Evolutionary conservation across 768 basidiomycete genomes (phyloP).

Genomic region (Ephemerocybe angulata): DNA sequence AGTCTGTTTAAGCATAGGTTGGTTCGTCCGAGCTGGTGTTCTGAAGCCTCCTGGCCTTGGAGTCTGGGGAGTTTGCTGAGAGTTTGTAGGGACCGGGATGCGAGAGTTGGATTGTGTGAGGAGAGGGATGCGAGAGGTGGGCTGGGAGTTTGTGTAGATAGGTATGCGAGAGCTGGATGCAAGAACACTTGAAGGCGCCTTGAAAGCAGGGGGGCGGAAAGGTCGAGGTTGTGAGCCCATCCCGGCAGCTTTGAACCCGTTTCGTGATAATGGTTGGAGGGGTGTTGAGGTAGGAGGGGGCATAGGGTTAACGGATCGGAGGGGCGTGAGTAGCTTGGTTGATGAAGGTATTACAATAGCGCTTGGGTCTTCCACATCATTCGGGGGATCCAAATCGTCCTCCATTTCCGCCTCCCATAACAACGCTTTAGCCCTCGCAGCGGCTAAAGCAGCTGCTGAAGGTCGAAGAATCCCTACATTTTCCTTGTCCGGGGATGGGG

Average conservation of each 20-base stretch:
- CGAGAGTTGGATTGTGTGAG: no score
- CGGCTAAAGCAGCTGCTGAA: slow-evolving; percentile 50
- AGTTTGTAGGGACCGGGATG: neutral
- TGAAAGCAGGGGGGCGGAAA: slow-evolving; percentile 7
- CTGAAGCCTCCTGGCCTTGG: neutral
- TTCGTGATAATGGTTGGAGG: neutral
- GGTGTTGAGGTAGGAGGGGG: slow-evolving; percentile 1
- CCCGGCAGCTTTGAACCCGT: neutral
- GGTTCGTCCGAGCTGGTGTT: neutral
- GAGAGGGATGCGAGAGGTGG: neutral
- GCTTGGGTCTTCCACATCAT: neutral
- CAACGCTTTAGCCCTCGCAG: slow-evolving; percentile 50
- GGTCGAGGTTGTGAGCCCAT: slow-evolving; percentile 1
- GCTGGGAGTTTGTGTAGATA: neutral
- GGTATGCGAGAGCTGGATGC: no score
- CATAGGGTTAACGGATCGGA: neutral
- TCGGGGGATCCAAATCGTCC: slow-evolving; percentile 20
- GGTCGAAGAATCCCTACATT: slow-evolving; percentile 38
- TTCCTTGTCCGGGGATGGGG: slow-evolving; percentile 26
- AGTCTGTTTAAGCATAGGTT: neutral
- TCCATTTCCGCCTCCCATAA: slow-evolving; percentile 45
- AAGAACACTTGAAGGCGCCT: neutral
- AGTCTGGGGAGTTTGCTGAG: neutral
- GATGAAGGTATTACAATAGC: neutral
- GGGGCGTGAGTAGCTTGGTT: neutral